Evolutionary conservation across 768 basidiomycete species (phyloP), one percentile per base, ranked within the genome.

Genomic region (Tylopilus felleus): DNA sequence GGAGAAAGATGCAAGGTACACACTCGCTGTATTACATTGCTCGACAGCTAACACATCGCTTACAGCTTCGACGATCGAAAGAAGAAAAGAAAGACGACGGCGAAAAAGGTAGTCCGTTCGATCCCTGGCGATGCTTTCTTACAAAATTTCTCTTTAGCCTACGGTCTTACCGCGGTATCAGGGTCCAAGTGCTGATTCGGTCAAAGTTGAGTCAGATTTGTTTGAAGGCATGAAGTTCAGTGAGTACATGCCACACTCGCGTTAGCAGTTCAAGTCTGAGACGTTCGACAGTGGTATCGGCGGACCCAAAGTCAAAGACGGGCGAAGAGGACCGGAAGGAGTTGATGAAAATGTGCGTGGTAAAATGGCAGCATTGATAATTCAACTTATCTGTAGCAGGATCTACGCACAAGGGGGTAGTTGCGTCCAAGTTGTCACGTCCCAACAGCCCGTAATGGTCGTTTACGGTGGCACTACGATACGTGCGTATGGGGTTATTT

Each of bases 201-300:
- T 92, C 21, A 58, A 78, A 36, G 76, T 84, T 7, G 77, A 85
- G 60, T 80, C 81, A 6, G 72, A 83, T 25, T 66, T 97, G 17
- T 92, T 98, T 61, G 73, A 81, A 14, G 88, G 80, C 23, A 77
- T 86, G 72, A 88, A 78, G 49, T 96, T 98, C 65, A 84, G 95
- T 95, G 49, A 64, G 88, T 75, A 28, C 8, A 38, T 8, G 23
- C 4, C 14, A 35, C 17, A 8, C 40, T 6, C 4, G 36, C 17
- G 17, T 19, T 23, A 36, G 19, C 14, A 31, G 12, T 39, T 2
- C 10, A n/a, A 12, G 31, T 27, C 21, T 56, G 29, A 61, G 29
- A 17, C 12, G 21, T 33, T 29, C 14, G 5, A 35, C 52, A 92
- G 90, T 89, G 67, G 85, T 92, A 5, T 77, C 84, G 57, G 82